Percentiles rank a stretch among this genome's conserved stretches.
Evolutionary conservation across 2,329 filamentous ascomycete species (phyloP).

Genomic region (Curvularia sp.): DNA sequence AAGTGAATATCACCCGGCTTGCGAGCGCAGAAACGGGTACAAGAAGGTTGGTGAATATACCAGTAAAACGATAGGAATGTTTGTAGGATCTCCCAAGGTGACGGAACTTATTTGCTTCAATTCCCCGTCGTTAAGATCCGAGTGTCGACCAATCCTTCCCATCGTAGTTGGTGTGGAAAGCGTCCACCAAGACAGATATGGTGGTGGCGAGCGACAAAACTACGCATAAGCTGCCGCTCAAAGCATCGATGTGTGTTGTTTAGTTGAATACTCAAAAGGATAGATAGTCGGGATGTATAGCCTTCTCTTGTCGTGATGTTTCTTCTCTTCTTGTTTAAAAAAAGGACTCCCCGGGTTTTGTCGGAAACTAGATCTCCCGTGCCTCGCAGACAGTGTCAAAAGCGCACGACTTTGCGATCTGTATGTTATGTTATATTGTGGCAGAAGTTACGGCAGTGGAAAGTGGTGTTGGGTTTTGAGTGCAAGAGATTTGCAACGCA

Average conservation of each 20-base stretch:
- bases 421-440: neutral
- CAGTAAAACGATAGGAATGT: neutral
- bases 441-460: neutral
- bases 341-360: neutral
- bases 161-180: slow-evolving; percentile 1
- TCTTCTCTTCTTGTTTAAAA: neutral
- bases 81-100: neutral
- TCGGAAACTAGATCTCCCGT: neutral
- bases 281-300: neutral
- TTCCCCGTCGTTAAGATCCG: neutral
- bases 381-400: neutral
- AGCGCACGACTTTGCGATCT: neutral
- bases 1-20: neutral
- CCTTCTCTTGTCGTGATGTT: neutral
- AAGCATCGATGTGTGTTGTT: neutral
- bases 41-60: neutral
- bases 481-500: neutral
- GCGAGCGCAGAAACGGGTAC: neutral
- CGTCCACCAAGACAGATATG: neutral
- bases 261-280: neutral
- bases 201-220: neutral
- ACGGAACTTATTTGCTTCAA: neutral
- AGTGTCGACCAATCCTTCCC: slow-evolving; percentile 2
- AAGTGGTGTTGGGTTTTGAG: neutral
- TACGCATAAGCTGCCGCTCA: neutral